Evolutionary conservation across 441 rosid genomes (phyloP).

Genomic region (Biscutella laevigata): DNA sequence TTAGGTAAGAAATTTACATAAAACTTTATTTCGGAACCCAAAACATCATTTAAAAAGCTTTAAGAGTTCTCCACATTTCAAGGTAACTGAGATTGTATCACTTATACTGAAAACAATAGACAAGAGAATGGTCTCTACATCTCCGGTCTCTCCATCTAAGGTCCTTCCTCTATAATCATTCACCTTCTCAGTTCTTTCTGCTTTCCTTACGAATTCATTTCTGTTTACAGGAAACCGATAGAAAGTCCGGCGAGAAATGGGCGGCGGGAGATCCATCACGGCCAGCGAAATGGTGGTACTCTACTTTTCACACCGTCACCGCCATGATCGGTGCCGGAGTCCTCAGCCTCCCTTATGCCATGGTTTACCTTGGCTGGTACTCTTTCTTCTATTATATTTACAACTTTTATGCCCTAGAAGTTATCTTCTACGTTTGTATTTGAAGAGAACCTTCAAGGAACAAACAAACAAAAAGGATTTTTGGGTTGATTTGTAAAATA

Average conservation of each 20-base stretch:
- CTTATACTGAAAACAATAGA: neutral
- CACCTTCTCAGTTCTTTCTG: neutral
- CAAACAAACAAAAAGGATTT: neutral
- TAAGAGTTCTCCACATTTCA: neutral
- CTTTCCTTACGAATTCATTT: neutral
- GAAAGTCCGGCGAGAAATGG: slow-evolving; percentile 47
- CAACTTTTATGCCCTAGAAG: neutral
- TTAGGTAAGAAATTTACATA: slow-evolving; percentile 6
- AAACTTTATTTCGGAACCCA: neutral
- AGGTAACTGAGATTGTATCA: slow-evolving; percentile 12
- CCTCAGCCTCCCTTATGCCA: slow-evolving; percentile 86
- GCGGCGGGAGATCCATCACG: slow-evolving; percentile 44
- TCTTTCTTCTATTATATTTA: neutral
- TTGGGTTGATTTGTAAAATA: slow-evolving; percentile 1
- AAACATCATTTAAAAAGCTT: slow-evolving; percentile 15
- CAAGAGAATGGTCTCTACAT: slow-evolving; percentile 56
- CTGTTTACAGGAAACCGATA: slow-evolving; percentile 40
- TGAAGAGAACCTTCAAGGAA: neutral
- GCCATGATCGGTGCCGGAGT: slow-evolving; percentile 99
- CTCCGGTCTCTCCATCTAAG: slow-evolving; percentile 44
- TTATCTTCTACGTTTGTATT: neutral
- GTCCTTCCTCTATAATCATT: slow-evolving; percentile 5
- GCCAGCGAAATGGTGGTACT: slow-evolving; percentile 91
- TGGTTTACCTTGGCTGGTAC: slow-evolving; percentile 96
- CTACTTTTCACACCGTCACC: slow-evolving; percentile 81